phyloP scores from a whole-genome alignment of 108 stramenopile species.

The Cyclotella distinguenda region DNA sequence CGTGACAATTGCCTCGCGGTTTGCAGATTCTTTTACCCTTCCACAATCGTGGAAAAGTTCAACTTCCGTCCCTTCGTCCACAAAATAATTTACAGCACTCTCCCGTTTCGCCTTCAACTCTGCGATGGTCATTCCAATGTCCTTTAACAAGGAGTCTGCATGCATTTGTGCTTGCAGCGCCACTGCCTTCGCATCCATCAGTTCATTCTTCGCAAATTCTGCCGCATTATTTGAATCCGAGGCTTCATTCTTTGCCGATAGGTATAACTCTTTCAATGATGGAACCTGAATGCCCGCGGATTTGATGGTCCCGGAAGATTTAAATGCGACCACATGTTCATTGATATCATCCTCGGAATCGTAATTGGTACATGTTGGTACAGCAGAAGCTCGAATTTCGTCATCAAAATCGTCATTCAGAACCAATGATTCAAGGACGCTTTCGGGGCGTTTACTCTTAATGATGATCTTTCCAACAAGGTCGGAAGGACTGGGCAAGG shows the following conservation, averaged over 20 bases:
- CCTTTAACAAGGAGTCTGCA: slow-evolving; percentile 39
- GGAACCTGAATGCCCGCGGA: slow-evolving; percentile 5
- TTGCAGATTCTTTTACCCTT: slow-evolving; percentile 45
- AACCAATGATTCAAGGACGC: slow-evolving; percentile 46
- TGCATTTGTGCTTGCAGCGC: slow-evolving; percentile 28
- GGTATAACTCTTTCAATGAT: slow-evolving; percentile 29
- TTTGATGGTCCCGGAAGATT: slow-evolving; percentile 60
- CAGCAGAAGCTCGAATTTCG: slow-evolving; percentile 47
- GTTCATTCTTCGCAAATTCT: slow-evolving; percentile 20
- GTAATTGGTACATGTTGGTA: slow-evolving; percentile 33
- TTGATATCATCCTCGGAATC: slow-evolving; percentile 57
- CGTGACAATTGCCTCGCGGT: slow-evolving; percentile 60
- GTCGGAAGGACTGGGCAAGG: slow-evolving; percentile 73
- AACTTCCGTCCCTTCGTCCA: slow-evolving; percentile 46
- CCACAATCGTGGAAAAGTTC: slow-evolving; percentile 41
- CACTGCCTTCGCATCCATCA: slow-evolving; percentile 21
- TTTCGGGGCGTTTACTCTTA: slow-evolving; percentile 67
- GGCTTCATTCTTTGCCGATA: slow-evolving; percentile 22
- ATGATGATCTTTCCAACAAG: slow-evolving; percentile 80
- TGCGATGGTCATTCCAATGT: slow-evolving; percentile 39
- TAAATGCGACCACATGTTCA: slow-evolving; percentile 63
- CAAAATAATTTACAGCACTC: neutral
- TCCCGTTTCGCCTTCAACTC: slow-evolving; percentile 36
- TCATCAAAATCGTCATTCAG: slow-evolving; percentile 83
- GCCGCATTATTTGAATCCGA: slow-evolving; percentile 22